These are phyloP conservation scores for Irpex sp. DNA, from an alignment of 1,284 basidiomycete species.

Conservation along the genomic window DNA sequence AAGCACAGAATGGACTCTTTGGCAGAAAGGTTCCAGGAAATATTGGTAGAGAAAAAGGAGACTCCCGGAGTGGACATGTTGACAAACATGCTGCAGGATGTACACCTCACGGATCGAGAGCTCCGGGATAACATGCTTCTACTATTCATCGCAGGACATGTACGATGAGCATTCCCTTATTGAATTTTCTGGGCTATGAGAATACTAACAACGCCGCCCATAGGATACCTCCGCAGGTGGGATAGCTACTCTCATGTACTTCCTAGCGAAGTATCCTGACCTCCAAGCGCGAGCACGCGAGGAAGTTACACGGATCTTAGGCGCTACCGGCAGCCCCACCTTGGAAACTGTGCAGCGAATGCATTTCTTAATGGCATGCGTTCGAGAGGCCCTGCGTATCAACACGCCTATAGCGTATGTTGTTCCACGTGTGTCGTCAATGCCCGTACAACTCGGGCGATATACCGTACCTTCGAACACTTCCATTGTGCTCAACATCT, in stretches of 20 bases:
- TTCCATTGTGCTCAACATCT: conserved; percentile 9
- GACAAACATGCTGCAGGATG: conserved; percentile 4
- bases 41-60: not conserved
- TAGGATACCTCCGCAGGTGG: conserved; percentile 12
- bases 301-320: not conserved
- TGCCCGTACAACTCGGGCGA: not conserved
- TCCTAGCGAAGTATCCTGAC: conserved; percentile 1
- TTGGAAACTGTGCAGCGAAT: not conserved
- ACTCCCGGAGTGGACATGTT: conserved; percentile 3
- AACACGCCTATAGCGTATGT: conserved; percentile 7
- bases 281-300: conserved; percentile 2
- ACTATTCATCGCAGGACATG: conserved; percentile 9
- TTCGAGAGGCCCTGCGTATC: conserved; percentile 9
- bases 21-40: not conserved
- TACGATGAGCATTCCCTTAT: not conserved
- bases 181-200: too few species aligned
- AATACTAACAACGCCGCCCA: not conserved
- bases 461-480: conserved; percentile 6
- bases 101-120: not conserved
- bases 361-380: conserved; percentile 2
- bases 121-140: conserved; percentile 1
- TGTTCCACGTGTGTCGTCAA: not conserved
- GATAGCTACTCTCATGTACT: conserved; percentile 7
- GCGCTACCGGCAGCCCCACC: conserved; percentile 1
- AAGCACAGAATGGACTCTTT: conserved; percentile 29